These are phyloP conservation scores for barrel medic (Medicago truncatula) DNA, from an alignment of 306 rosid genomes.

Conservation along the genomic window DNA sequence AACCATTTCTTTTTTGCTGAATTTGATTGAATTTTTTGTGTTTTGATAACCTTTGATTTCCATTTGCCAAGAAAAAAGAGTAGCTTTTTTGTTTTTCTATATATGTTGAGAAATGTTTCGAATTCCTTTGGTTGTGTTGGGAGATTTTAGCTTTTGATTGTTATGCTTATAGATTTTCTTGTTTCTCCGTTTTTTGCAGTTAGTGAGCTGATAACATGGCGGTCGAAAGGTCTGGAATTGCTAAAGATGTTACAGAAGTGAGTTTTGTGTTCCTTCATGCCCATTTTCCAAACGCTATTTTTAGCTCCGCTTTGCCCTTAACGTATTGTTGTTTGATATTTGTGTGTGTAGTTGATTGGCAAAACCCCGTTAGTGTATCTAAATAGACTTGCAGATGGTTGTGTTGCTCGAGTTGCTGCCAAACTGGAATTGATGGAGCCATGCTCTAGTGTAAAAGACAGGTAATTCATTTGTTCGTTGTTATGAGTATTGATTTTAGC, in stretches of 20 bases:
- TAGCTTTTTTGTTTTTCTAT: neutral
- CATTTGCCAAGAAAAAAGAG: neutral
- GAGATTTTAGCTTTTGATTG: slow-evolving; percentile 1
- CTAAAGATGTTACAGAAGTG: slow-evolving; percentile 77
- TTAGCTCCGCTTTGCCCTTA: neutral
- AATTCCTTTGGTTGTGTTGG: slow-evolving; percentile 23
- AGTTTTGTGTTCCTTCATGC: slow-evolving; percentile 41
- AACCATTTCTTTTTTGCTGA: neutral
- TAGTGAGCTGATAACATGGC: slow-evolving; percentile 62
- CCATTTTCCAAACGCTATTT: slow-evolving; percentile 10
- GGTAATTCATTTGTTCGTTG: slow-evolving; percentile 43
- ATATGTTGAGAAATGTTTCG: slow-evolving; percentile 30
- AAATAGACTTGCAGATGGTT: slow-evolving; percentile 63
- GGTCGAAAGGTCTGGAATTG: slow-evolving; percentile 57
- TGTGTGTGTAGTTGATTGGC: slow-evolving; percentile 64
- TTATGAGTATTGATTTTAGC: slow-evolving; percentile 2
- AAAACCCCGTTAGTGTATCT: slow-evolving; percentile 82
- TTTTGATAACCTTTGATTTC: neutral
- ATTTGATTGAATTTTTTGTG: slow-evolving; percentile 16
- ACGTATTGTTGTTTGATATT: slow-evolving; percentile 2
- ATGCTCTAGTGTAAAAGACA: slow-evolving; percentile 84
- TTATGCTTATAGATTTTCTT: slow-evolving; percentile 17
- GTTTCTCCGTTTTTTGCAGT: slow-evolving; percentile 33
- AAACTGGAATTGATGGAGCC: slow-evolving; percentile 82
- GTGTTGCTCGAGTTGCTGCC: slow-evolving; percentile 74